Conservation (phyloP, 2,329 filamentous ascomycete genomes). For the Neofusicoccum laricinum region DNA sequence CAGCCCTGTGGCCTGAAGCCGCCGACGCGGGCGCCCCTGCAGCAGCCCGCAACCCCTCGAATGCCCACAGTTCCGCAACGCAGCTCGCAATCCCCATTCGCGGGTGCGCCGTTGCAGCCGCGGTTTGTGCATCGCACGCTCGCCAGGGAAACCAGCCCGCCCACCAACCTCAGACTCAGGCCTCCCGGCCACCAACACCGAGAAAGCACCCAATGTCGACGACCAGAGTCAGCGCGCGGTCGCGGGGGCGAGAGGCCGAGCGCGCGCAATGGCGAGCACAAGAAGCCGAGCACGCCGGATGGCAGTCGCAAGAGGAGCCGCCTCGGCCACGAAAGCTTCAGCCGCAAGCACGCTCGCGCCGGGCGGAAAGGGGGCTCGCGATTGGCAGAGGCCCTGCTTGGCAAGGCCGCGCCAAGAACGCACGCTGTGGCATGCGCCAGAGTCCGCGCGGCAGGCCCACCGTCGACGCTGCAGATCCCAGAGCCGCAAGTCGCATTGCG, state of each 20-base stretch:
- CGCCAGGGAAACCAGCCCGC: not conserved
- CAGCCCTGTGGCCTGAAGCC: too few species aligned
- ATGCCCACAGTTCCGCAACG: not conserved
- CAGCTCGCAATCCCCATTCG: not conserved
- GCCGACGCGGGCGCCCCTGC: not conserved
- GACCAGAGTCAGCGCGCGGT: too few species aligned
- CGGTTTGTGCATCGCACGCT: not conserved
- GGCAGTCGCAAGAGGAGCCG: not conserved
- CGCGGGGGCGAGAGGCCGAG: too few species aligned
- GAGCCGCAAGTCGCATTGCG: not conserved
- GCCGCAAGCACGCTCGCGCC: not conserved
- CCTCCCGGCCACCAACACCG: not conserved
- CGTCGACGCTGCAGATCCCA: not conserved
- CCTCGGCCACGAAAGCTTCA: constrained; percentile 1
- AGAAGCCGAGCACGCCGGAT: too few species aligned
- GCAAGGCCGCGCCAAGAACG: too few species aligned
- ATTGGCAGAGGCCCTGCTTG: too few species aligned
- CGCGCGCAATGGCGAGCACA: too few species aligned
- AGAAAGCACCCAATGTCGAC: too few species aligned
- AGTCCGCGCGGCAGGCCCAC: constrained; percentile 11
- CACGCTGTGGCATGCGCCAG: not conserved
- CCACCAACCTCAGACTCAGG: not conserved
- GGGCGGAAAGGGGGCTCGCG: too few species aligned
- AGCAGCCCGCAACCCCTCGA: not conserved
- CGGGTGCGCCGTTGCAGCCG: not conserved